These are phyloP conservation scores for Astragalus membranaceus DNA, from an alignment of 306 rosid genomes.

Conservation along the genomic window DNA sequence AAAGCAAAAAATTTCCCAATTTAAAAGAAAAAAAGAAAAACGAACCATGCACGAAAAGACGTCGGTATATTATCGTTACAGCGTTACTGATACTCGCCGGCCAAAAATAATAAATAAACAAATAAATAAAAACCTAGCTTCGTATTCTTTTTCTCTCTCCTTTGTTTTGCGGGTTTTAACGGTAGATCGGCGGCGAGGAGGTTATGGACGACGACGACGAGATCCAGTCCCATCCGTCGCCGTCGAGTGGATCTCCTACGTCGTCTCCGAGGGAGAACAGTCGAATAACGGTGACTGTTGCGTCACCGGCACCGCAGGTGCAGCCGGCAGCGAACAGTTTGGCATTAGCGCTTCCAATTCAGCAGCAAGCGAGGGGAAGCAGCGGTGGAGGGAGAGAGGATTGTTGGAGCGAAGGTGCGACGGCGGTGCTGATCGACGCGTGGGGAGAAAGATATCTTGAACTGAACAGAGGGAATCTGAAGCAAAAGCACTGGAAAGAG, in stretches of 20 bases:
- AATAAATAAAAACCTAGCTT: constrained; percentile 26
- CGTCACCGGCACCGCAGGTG: constrained; percentile 39
- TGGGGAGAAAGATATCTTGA: constrained; percentile 97
- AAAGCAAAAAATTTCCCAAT: neutral
- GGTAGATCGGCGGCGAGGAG: constrained; percentile 32
- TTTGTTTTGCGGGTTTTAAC: neutral
- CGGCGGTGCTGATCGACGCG: constrained; percentile 88
- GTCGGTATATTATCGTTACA: neutral
- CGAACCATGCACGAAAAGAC: constrained; percentile 24
- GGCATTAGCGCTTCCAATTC: constrained; percentile 67
- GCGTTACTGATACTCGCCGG: constrained; percentile 43
- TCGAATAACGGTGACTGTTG: constrained; percentile 84
- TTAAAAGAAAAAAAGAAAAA: neutral
- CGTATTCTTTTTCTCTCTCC: constrained; percentile 7
- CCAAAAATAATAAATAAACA: constrained; percentile 20
- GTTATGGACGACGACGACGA: constrained; percentile 83
- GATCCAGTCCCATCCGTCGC: constrained; percentile 68
- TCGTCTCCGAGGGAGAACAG: constrained; percentile 51
- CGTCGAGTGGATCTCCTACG: constrained; percentile 61
- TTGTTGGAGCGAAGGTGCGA: constrained; percentile 97
- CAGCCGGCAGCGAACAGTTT: constrained; percentile 26
- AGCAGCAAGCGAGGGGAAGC: constrained; percentile 32
- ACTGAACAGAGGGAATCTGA: constrained; percentile 92
- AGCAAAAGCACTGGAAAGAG: constrained; percentile 98
- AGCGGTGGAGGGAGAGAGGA: constrained; percentile 72